Evolutionary conservation across 805 yeast species (phyloP), one percentile per base, ranked within the genome.

Genomic region (Cyberlindnera saturnus): DNA sequence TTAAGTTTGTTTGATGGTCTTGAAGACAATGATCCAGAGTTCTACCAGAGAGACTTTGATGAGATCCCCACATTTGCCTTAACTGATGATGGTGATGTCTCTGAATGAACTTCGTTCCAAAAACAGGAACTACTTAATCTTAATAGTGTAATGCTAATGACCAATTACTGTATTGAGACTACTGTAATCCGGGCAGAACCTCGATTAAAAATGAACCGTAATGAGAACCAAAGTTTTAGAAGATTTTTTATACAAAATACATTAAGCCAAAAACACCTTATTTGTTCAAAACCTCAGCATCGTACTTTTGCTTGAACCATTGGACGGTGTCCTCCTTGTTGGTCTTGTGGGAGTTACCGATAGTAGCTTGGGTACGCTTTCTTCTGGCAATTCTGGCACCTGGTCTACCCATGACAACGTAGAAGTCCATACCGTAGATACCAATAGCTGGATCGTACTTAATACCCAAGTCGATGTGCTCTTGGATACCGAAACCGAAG

Each of bases 381-480:
- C 93, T 86, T 82, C 98, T 91, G 67, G 98, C 81, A 64, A 93
- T 86, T 80, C 99, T 87, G 81, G 81, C 84, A 79, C 99, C 99
- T 70, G 96, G 93, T 80, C 99, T 91, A 74, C 96, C 97, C 79
- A 93, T 78, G 69, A 91, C 96, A 70, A 93, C 89, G 90, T 90
- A 93, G 88, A 93, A 93, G 78, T 93, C 99, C 95, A 86, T 93
- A 84, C 99, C 99, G 93, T 91, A 93, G 73, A 93, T 93, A 74
- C 98, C 98, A 68, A 93, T 93, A 69, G 86, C 81, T 75, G 99
- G 99, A 76, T 93, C 99, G 80, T 93, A 93, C 82, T 93, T 93
- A 85, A 93, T 93, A 82, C 99, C 99, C 74, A 93, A 84, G 75
- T 93, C 99, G 67, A 93, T 93, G 83, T 93, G 99, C 82, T 93